Evolutionary conservation across 1,139 yeast species (phyloP), one percentile per base, ranked within the genome.

Genomic region (Hyphopichia burtonii): DNA sequence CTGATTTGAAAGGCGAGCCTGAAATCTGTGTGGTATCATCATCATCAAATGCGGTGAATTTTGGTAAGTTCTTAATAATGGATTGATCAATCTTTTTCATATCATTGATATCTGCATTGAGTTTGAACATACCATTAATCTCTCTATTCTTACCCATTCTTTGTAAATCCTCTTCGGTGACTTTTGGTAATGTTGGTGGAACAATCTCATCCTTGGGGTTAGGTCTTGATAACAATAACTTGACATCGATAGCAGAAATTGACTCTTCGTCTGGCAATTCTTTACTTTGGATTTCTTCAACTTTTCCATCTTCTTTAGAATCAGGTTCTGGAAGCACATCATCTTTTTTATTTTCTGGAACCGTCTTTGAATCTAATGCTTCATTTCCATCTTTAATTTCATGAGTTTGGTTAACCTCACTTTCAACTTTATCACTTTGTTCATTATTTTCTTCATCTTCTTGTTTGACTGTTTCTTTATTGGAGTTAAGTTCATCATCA

Each of bases 71-170:
- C 20, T 77, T 74, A 8, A 83, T 53, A 14, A 85, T 71, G 0
- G 82, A 70, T 47, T 68, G 76, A 46, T 82, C 87, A 7, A 76
- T 61, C 35, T 72, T 66, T 46, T 79, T 76, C 43, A 88, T 60
- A 14, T 78, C 80, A 37, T 76, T 71, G 11, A 77, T 51, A 41
- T 76, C 71, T 14, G 83, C 65, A 47, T 71, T 73, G 10, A 84
- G 54, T 49, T 80, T 86, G 67, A 86, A 83, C 0, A 86, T 80
- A n/a, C 70, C 60, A 14, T 34, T 38, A 16, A 8, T 15, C 51
- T 37, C 0, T 39, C 46, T 17, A 44, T 43, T 17, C 47, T 41
- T 11, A 40, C 32, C 35, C 42, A 42, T 20, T 34, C 39, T 39
- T 38, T 42, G 4, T 28, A 53, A 59, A 2, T 64, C 66, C 14